These are phyloP conservation scores for Polyporus arcularius DNA, from an alignment of 768 basidiomycete species.

Conservation along the genomic window DNA sequence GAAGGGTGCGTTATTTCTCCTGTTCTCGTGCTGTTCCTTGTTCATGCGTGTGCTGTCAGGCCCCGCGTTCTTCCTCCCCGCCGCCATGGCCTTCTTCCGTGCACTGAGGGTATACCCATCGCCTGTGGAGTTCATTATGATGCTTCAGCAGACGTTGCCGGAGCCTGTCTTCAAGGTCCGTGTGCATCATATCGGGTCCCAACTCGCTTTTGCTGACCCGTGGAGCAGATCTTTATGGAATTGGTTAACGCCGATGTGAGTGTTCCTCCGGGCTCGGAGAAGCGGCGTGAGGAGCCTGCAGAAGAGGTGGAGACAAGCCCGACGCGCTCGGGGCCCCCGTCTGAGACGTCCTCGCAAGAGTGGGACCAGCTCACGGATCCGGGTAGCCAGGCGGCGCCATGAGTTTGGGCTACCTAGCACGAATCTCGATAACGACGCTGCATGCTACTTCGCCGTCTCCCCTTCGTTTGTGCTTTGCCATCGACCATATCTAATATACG, in stretches of 20 bases:
- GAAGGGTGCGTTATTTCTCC: constrained; percentile 55
- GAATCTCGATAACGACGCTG: constrained; percentile 14
- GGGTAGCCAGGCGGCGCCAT: constrained; percentile 51
- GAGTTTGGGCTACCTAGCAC: constrained; percentile 24
- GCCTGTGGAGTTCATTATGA: constrained; percentile 90
- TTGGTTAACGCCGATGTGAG: constrained; percentile 90
- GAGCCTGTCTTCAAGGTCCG: constrained; percentile 75
- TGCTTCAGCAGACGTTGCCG: constrained; percentile 91
- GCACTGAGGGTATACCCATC: constrained; percentile 94
- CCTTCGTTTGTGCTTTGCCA: constrained; percentile 25
- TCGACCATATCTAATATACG: constrained; percentile 27
- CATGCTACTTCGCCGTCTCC: constrained; percentile 6
- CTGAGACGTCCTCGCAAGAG: constrained; percentile 86
- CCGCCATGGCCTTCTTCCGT: constrained; percentile 90
- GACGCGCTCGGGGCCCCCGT: constrained; percentile 67
- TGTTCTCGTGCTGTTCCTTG: background rate
- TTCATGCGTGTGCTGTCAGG: constrained; percentile 45
- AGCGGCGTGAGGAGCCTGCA: constrained; percentile 34
- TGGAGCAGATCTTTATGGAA: constrained; percentile 67
- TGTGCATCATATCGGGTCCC: constrained; percentile 1
- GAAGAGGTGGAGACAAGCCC: constrained; percentile 62
- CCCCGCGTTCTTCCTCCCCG: constrained; percentile 70
- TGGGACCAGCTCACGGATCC: constrained; percentile 88
- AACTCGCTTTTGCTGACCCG: background rate
- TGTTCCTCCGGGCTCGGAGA: constrained; percentile 47